Evolutionary conservation across 768 basidiomycete species (phyloP).

Genomic region (Tylopilus sp.): DNA sequence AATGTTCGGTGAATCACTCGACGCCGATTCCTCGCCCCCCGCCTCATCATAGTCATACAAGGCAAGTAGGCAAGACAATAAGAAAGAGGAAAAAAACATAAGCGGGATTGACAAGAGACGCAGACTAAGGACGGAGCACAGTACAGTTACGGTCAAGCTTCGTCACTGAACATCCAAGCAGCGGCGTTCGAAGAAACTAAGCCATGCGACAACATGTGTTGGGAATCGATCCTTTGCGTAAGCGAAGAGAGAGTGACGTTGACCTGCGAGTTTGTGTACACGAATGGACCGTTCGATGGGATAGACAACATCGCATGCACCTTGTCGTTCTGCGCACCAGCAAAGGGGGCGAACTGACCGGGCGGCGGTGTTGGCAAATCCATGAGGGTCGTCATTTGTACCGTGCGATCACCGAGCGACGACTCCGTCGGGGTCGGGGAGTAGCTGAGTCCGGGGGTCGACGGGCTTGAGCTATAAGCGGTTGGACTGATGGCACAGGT

Average conservation of each 20-base stretch:
- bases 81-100: slow-evolving; percentile 6
- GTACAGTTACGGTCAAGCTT: slow-evolving; percentile 9
- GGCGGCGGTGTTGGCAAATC: slow-evolving; percentile 40
- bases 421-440: slow-evolving; percentile 62
- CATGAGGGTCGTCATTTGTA: slow-evolving; percentile 53
- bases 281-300: slow-evolving; percentile 15
- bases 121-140: slow-evolving; percentile 7
- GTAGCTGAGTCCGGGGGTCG: slow-evolving; percentile 55
- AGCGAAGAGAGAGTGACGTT: neutral
- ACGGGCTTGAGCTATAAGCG: slow-evolving; percentile 35
- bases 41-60: slow-evolving; percentile 25
- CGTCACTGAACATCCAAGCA: slow-evolving; percentile 18
- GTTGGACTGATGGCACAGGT: slow-evolving; percentile 25
- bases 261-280: slow-evolving; percentile 21
- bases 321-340: slow-evolving; percentile 36
- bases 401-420: slow-evolving; percentile 50
- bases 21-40: slow-evolving; percentile 16
- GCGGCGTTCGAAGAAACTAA: slow-evolving; percentile 6
- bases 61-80: slow-evolving; percentile 21
- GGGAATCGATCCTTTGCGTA: slow-evolving; percentile 11
- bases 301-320: slow-evolving; percentile 17
- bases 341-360: slow-evolving; percentile 35
- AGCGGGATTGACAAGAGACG: slow-evolving; percentile 22
- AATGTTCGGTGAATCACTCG: slow-evolving; percentile 18
- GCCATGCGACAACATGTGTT: slow-evolving; percentile 13